Evolutionary conservation across 179 eudicot species (phyloP).

Genomic region (Heliamphora pulchella): DNA sequence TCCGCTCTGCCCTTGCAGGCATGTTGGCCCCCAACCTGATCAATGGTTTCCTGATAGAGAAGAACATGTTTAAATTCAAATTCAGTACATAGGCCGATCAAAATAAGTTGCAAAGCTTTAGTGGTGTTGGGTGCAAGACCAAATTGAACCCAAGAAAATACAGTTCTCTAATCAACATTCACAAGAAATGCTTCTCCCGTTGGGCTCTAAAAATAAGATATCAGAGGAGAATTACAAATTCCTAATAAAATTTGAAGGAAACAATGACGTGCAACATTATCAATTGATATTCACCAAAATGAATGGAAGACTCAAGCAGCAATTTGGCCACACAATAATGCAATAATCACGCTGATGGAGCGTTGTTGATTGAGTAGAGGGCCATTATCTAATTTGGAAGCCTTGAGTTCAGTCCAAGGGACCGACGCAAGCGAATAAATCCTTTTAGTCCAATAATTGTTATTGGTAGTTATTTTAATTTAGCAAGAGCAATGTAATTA

Average conservation of each 20-base stretch:
- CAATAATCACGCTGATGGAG: no score
- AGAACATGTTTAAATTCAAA: neutral
- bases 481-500: no score
- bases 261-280: neutral
- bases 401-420: no score
- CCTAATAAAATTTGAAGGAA: neutral
- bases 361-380: no score
- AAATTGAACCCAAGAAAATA: neutral
- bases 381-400: no score
- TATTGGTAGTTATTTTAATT: no score
- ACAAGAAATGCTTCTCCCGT: neutral
- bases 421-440: no score
- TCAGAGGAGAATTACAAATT: neutral
- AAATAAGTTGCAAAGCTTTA: neutral
- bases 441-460: no score
- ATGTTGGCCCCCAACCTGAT: conserved; percentile 86
- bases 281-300: neutral
- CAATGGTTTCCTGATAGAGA: conserved; percentile 59
- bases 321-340: neutral
- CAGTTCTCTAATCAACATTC: neutral
- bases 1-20: conserved; percentile 86
- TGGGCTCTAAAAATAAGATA: neutral
- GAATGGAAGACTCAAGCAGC: neutral
- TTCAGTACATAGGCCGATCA: conserved; percentile 6
- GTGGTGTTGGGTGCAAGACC: neutral